Evolutionary conservation across 495 filamentous ascomycete genomes (phyloP).

Genomic region (Wilcoxina mikolae): DNA sequence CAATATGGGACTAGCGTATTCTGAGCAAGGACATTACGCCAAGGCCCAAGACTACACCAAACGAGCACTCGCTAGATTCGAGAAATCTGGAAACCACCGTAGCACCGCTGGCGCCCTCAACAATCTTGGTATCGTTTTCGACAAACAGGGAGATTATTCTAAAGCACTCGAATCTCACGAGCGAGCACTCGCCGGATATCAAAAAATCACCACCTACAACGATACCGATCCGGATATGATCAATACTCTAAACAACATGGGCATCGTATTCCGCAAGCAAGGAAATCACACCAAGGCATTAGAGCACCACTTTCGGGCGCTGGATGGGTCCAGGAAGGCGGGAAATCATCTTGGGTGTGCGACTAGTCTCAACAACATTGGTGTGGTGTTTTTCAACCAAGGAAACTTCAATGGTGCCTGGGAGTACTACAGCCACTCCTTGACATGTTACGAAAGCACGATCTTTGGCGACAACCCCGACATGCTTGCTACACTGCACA

Average conservation of each 20-base stretch:
- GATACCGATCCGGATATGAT: constrained; percentile 10
- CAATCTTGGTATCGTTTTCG: background rate
- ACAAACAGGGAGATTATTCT: background rate
- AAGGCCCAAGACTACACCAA: background rate
- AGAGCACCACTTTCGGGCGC: constrained; percentile 11
- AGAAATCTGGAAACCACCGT: background rate
- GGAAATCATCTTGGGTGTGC: background rate
- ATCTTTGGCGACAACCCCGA: background rate
- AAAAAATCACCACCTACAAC: background rate
- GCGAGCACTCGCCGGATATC: background rate
- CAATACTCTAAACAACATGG: constrained; percentile 4
- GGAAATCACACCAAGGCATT: constrained; percentile 14
- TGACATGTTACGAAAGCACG: background rate
- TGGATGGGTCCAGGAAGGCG: constrained; percentile 4
- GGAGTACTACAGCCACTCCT: background rate
- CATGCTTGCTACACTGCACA: background rate
- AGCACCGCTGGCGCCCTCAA: background rate
- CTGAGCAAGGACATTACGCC: background rate
- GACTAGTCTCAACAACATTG: constrained; percentile 3
- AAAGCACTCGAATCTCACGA: background rate
- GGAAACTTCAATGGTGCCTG: background rate
- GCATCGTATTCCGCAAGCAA: constrained; percentile 6
- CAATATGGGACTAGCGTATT: background rate
- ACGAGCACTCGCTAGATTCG: background rate
- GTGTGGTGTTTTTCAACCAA: background rate